Percentiles rank a stretch among this genome's conserved stretches.
Evolutionary conservation across 2,329 filamentous ascomycete species (phyloP).

Genomic region (Thelonectria blattea): DNA sequence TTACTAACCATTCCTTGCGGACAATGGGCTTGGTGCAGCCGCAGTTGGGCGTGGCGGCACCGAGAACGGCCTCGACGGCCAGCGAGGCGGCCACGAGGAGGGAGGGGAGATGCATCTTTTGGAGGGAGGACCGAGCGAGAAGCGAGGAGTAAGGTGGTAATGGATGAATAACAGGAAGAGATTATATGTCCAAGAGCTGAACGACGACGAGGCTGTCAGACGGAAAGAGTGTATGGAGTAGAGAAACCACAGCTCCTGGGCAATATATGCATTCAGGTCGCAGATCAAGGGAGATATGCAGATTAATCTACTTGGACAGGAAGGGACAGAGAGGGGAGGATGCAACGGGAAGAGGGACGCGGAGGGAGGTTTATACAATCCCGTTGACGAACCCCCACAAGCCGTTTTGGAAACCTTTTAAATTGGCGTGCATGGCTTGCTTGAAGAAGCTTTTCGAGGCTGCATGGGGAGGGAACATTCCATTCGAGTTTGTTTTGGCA

Average conservation of each 20-base stretch:
- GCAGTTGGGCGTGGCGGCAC: conserved; percentile 10
- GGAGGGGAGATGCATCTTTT: conserved; percentile 16
- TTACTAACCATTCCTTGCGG: conserved; percentile 28
- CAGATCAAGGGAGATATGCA: no score
- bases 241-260: no score
- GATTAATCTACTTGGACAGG: no score
- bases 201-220: not conserved
- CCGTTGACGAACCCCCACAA: no score
- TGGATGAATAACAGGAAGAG: not conserved
- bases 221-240: not conserved
- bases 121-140: not conserved
- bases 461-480: no score
- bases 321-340: no score
- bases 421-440: no score
- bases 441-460: no score
- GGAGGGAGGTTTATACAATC: no score
- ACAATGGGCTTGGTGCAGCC: conserved; percentile 22
- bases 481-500: not conserved
- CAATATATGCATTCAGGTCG: no score
- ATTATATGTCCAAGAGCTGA: not conserved
- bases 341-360: no score
- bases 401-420: no score
- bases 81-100: conserved; percentile 13
- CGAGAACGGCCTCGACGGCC: conserved; percentile 16
- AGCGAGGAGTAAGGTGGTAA: not conserved